phyloP scores from a whole-genome alignment of 495 filamentous ascomycete genomes.

The Poronia punctata region DNA sequence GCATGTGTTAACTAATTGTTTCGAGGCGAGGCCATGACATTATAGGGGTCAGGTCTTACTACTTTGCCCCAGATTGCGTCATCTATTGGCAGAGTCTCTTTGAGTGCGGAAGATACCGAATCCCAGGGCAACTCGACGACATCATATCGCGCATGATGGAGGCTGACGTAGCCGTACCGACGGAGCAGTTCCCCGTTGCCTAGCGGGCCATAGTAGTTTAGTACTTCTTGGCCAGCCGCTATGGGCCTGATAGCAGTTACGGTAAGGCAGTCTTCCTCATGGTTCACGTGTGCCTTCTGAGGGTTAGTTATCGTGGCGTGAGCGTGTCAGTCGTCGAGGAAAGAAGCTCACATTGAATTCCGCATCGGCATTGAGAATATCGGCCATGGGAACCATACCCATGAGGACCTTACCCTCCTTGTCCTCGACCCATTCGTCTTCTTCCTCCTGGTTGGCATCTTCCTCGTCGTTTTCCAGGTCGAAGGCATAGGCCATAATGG shows the following conservation, averaged over 20 bases:
- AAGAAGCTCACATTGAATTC: slow-evolving; percentile 52
- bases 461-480: slow-evolving; percentile 56
- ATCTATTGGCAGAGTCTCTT: slow-evolving; percentile 34
- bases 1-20: slow-evolving; percentile 6
- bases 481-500: slow-evolving; percentile 94
- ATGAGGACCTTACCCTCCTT: slow-evolving; percentile 58
- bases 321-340: neutral
- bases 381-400: slow-evolving; percentile 89
- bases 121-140: slow-evolving; percentile 68
- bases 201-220: slow-evolving; percentile 87
- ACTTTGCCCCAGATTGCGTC: slow-evolving; percentile 37
- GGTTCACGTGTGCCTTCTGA: slow-evolving; percentile 58
- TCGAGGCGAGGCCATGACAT: neutral
- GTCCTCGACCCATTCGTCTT: slow-evolving; percentile 59
- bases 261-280: slow-evolving; percentile 55
- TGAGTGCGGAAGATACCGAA: slow-evolving; percentile 39
- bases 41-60: slow-evolving; percentile 25
- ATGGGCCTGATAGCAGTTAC: slow-evolving; percentile 65
- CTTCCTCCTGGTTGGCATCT: slow-evolving; percentile 49
- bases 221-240: slow-evolving; percentile 64
- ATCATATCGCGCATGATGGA: slow-evolving; percentile 68
- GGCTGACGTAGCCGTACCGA: slow-evolving; percentile 82
- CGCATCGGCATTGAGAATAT: slow-evolving; percentile 87
- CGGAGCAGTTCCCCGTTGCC: slow-evolving; percentile 76
- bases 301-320: slow-evolving; percentile 9